These are phyloP conservation scores for Cercospora brassicicola DNA, from an alignment of 2,329 filamentous ascomycete genomes.

Conservation along the genomic window DNA sequence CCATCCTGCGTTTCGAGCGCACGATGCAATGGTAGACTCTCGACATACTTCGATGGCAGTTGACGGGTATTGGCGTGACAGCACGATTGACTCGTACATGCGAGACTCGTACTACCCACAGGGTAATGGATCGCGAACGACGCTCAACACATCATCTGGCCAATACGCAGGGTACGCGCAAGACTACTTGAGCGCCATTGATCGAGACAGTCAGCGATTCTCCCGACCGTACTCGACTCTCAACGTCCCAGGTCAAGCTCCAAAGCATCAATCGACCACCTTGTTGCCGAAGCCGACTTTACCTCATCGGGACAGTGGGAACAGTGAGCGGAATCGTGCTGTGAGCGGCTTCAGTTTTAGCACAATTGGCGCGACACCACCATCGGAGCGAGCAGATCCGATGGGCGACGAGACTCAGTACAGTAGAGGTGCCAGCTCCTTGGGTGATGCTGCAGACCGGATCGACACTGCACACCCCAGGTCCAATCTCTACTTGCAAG, in stretches of 20 bases:
- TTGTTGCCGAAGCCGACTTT: constrained; percentile 21
- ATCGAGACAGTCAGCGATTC: constrained; percentile 14
- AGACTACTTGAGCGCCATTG: constrained; percentile 10
- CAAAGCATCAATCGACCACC: constrained; percentile 24
- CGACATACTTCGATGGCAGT: constrained; percentile 19
- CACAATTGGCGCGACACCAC: constrained; percentile 4
- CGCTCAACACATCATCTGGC: neutral
- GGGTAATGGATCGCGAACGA: constrained; percentile 3
- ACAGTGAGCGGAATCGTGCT: constrained; percentile 30
- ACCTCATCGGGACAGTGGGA: constrained; percentile 29
- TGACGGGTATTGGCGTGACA: constrained; percentile 29
- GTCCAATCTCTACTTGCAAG: neutral
- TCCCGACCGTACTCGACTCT: constrained; percentile 14
- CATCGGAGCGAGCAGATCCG: constrained; percentile 6
- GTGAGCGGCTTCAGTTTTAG: constrained; percentile 30
- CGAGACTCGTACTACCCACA: constrained; percentile 22
- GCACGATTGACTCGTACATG: constrained; percentile 30
- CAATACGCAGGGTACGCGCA: constrained; percentile 4
- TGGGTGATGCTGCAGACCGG: neutral
- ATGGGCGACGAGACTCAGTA: neutral
- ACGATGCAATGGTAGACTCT: constrained; percentile 30
- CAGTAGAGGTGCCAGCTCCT: neutral
- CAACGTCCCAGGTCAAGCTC: neutral
- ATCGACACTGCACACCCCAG: neutral
- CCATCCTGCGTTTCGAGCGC: constrained; percentile 34